Conservation (phyloP, 2,329 filamentous ascomycete species). For the Aspergillus pseudoviridinutans region DNA sequence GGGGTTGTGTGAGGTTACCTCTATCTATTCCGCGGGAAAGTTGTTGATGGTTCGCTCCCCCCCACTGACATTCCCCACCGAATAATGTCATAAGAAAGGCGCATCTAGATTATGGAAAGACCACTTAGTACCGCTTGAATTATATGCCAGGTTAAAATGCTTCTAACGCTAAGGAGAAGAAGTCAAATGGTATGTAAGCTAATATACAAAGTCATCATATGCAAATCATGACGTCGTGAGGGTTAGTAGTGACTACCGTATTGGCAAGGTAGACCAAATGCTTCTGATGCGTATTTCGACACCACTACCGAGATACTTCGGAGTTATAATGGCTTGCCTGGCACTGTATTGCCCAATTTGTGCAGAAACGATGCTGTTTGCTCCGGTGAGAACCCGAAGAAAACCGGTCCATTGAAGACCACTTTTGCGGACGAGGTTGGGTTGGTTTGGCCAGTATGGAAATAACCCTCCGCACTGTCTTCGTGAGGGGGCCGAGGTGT, state of each 20-base stretch:
- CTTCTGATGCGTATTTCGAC: neutral
- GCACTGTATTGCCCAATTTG: slow-evolving; percentile 37
- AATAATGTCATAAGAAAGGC: neutral
- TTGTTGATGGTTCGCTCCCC: neutral
- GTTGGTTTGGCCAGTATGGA: slow-evolving; percentile 2
- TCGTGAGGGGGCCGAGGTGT: slow-evolving; percentile 1
- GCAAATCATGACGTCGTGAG: neutral
- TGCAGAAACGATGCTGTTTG: slow-evolving; percentile 75
- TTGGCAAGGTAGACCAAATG: neutral
- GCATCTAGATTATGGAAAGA: neutral
- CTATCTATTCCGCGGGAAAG: slow-evolving; percentile 20
- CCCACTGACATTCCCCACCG: neutral
- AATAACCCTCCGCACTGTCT: slow-evolving; percentile 5
- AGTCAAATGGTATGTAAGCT: neutral
- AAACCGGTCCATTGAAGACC: slow-evolving; percentile 89
- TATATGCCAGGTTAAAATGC: neutral
- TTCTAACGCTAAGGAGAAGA: neutral
- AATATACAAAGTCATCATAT: neutral
- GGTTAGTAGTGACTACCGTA: neutral
- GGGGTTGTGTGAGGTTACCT: slow-evolving; percentile 3
- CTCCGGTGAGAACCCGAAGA: slow-evolving; percentile 84
- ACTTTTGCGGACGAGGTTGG: slow-evolving; percentile 55
- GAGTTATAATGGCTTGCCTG: neutral
- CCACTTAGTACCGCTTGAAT: neutral
- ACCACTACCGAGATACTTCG: neutral